Conservation (phyloP, 2,329 filamentous ascomycete genomes). For the Fusarium sp. region DNA sequence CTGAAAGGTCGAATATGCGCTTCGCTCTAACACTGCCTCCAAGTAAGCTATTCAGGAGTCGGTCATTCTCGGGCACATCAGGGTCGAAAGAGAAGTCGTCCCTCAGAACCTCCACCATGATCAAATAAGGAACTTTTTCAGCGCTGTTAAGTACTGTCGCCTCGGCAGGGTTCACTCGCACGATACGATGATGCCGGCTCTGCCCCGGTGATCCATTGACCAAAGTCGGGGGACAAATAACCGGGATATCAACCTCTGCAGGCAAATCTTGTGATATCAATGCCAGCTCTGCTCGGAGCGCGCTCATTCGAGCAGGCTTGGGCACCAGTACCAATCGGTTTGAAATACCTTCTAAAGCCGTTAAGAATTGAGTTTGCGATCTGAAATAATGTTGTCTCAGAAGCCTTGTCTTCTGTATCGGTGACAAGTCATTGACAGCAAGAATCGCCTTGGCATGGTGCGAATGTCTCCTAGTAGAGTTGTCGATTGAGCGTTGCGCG, state of each 20-base stretch:
- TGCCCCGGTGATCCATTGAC: conserved; percentile 79
- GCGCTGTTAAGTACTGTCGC: conserved; percentile 88
- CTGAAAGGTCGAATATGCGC: conserved; percentile 75
- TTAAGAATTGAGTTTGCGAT: conserved; percentile 83
- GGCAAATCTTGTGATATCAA: conserved; percentile 85
- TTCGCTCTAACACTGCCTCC: conserved; percentile 68
- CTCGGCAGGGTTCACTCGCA: conserved; percentile 85
- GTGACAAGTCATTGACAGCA: conserved; percentile 71
- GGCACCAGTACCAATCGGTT: conserved; percentile 86
- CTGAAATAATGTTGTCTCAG: conserved; percentile 86
- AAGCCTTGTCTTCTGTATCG: conserved; percentile 76
- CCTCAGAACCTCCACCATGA: conserved; percentile 85
- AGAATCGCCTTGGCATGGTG: conserved; percentile 69
- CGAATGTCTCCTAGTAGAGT: conserved; percentile 69
- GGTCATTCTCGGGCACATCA: conserved; percentile 77
- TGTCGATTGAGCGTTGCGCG: conserved; percentile 59
- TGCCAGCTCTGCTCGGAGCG: conserved; percentile 82
- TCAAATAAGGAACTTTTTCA: conserved; percentile 84
- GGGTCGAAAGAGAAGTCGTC: conserved; percentile 89
- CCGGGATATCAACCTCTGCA: conserved; percentile 84
- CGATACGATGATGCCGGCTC: conserved; percentile 85
- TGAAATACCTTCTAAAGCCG: conserved; percentile 84
- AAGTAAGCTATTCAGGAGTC: conserved; percentile 69
- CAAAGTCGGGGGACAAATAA: conserved; percentile 82
- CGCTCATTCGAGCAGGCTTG: conserved; percentile 84